Base-by-base conservation (phyloP, 345 rosid species). In the Laguncularia racemosa region DNA sequence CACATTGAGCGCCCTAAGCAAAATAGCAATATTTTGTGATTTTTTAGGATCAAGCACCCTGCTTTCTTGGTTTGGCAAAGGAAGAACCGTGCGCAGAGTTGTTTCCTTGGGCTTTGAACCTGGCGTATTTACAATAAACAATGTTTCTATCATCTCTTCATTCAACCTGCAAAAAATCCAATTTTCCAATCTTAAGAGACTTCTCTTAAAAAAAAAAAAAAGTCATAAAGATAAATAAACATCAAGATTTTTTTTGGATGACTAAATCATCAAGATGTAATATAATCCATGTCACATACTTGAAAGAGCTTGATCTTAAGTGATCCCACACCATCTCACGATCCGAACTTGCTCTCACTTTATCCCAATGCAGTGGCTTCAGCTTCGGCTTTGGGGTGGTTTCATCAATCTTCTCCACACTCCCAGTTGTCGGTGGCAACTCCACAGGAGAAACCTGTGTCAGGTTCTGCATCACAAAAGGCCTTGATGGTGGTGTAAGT, bases 301-400 rank as follows among this genome's bases (percentile, higher is more conserved):
- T 83, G 20, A 82, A 74, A n/a, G 97, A 89, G 72, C 88, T 86
- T 6, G 91, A 77, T 60, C 82, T 70, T 67, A 89, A 78, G 19
- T 82, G 86, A 65, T 84, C 97, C 96, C 97, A 91, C 18, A 83
- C 97, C 96, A 87, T 91, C 67, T 91, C 96, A n/a, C 93, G 84
- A 69, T 85, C 97, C 14, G 97, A 91, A 79, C 96, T 91, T 23
- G 97, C 97, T 76, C 96, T 80, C 48, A 91, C 95, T 80, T 91
- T 91, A 65, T 91, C 96, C 97, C 97, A 91, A 47, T 91, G 97
- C 57, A 91, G 68, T 2, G 93, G 93, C 73, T 91, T 87, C 51
- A 91, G 55, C 79, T 83, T 91, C 15, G 85, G 93, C 53, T 85
- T 91, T 4, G 71, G 70, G 61, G 74, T 64, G 49, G 78, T 87